Percentiles rank a stretch among this genome's conserved stretches.
Evolutionary conservation across 1,284 basidiomycete species (phyloP).

Genomic region (Leccinum solheimii): DNA sequence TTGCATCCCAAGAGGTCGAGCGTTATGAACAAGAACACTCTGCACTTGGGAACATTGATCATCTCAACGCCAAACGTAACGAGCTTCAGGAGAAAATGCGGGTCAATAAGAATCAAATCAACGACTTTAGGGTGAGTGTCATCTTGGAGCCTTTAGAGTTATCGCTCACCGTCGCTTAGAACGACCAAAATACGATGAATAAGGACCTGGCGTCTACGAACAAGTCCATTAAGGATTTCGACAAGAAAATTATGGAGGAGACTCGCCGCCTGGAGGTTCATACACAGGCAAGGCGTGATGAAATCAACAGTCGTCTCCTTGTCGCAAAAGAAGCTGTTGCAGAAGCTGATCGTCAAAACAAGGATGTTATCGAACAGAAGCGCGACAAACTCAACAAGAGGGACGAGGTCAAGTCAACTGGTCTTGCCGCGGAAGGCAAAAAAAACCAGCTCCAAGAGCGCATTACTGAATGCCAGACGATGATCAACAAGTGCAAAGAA

Average conservation of each 20-base stretch:
- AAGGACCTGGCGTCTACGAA: constrained; percentile 42
- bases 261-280: constrained; percentile 53
- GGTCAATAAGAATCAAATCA: constrained; percentile 47
- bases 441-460: constrained; percentile 35
- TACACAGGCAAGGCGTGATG: constrained; percentile 62
- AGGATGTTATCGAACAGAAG: constrained; percentile 36
- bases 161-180: constrained; percentile 35
- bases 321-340: constrained; percentile 41
- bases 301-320: constrained; percentile 50
- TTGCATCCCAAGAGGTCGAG: constrained; percentile 48
- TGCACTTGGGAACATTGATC: constrained; percentile 52
- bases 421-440: constrained; percentile 37
- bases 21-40: constrained; percentile 48
- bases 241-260: constrained; percentile 58
- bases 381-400: constrained; percentile 34
- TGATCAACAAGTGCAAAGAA: constrained; percentile 48
- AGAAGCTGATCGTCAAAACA: constrained; percentile 38
- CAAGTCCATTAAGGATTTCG: constrained; percentile 47
- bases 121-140: constrained; percentile 45
- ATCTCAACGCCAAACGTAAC: constrained; percentile 48
- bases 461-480: constrained; percentile 45
- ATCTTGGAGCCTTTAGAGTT: not conserved
- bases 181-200: constrained; percentile 50
- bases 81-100: constrained; percentile 48
- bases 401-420: constrained; percentile 37